Evolutionary conservation across 768 basidiomycete genomes (phyloP), one percentile per base, ranked within the genome.

Genomic region (Collybia mongolica): DNA sequence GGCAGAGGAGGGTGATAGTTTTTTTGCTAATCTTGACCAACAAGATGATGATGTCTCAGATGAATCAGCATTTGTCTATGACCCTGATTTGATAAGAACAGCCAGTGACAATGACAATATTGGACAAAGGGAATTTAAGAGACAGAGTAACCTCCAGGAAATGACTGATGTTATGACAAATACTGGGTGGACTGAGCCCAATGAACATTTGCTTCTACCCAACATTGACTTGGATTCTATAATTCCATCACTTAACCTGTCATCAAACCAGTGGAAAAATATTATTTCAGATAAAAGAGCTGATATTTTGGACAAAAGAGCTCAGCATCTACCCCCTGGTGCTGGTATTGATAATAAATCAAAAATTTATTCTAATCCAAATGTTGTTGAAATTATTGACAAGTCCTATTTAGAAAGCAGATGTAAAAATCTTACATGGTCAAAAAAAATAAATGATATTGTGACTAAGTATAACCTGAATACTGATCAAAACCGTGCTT

Each of bases 161-260:
- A 50, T 44, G 42, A 18, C 42, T 2, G 22, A 23, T 17, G n/a
- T 24, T 20, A 44, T 50, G 41, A 17, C 37, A 3, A 3, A 24
- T 5, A 14, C 36, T 20, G 42, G 49, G 8, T 50, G 49, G 49
- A 37, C 37, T 14, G 15, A 39, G 19, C 49, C 49, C 12, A 18
- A 37, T 24, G 36, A 19, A 12, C 32, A 44, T 14, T 8, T 14
- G 6, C 29, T 44, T 5, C n/a, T 11, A 11, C 6, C 2, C 2
- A n/a, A 12, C 3, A 26, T 6, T 17, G 26, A 22, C 8, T 19
- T 29, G 18, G 2, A 7, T 19, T 22, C 44, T 32, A 12, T 15
- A 28, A 4, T 6, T 7, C 20, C 26, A 19, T 18, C 5, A 57
- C n/a, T 37, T 49, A 12, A 29, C 0, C 69, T 69, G 3, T 73